phyloP scores from a whole-genome alignment of 2,329 filamentous ascomycete species.

The Knufia fluminis region DNA sequence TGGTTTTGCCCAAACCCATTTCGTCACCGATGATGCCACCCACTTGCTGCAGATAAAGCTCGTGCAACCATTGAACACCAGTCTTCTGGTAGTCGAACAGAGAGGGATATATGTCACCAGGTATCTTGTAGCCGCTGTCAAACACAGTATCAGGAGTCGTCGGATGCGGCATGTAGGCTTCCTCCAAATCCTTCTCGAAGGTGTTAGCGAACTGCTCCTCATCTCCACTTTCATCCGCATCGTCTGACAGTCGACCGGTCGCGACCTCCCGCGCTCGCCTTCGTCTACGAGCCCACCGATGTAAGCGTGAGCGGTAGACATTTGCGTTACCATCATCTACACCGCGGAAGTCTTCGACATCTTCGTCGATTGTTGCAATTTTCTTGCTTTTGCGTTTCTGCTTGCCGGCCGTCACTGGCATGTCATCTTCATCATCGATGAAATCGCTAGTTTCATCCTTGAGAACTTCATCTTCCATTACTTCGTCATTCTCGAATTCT shows the following conservation, averaged over 20 bases:
- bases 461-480: slow-evolving; percentile 14
- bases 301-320: slow-evolving; percentile 66
- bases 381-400: slow-evolving; percentile 19
- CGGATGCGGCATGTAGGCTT: slow-evolving; percentile 84
- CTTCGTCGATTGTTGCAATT: slow-evolving; percentile 29
- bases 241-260: slow-evolving; percentile 25
- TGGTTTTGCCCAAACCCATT: slow-evolving; percentile 97
- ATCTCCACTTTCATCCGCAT: slow-evolving; percentile 31
- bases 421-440: slow-evolving; percentile 16
- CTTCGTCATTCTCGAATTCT: slow-evolving; percentile 22
- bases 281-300: slow-evolving; percentile 62
- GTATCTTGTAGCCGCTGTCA: slow-evolving; percentile 66
- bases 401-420: slow-evolving; percentile 19
- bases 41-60: slow-evolving; percentile 79
- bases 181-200: slow-evolving; percentile 33
- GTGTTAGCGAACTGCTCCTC: slow-evolving; percentile 26
- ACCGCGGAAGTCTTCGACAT: slow-evolving; percentile 48
- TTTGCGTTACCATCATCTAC: slow-evolving; percentile 85
- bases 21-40: slow-evolving; percentile 95
- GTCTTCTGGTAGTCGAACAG: slow-evolving; percentile 97
- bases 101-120: slow-evolving; percentile 85
- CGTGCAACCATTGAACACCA: slow-evolving; percentile 90
- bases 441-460: slow-evolving; percentile 28
- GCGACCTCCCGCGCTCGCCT: slow-evolving; percentile 48
- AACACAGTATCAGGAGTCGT: slow-evolving; percentile 67